Base-by-base conservation (phyloP, 2,329 filamentous ascomycete genomes). In the Phyllosticta citribraziliensis region DNA sequence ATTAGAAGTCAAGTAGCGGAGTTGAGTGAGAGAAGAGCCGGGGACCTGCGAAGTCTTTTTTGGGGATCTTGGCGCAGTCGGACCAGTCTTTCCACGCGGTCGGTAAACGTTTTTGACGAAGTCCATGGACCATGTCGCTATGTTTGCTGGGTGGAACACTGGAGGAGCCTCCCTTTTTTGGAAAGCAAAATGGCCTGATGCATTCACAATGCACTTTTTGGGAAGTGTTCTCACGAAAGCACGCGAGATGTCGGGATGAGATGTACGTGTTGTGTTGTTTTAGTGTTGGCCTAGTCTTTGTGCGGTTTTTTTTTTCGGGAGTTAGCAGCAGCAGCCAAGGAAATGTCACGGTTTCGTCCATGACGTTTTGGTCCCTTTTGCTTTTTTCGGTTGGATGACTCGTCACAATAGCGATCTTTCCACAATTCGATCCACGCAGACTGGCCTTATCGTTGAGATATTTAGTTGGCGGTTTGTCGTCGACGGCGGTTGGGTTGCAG, bases 221-320 rank as follows among this genome's bases (percentile, higher is more conserved):
- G 17, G 40, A n/a, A 47, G 6, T 47, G 35, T 47, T 47, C 40
- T 47, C 14, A 47, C 40, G 40, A 47, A 30, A 47, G 12, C 40
- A 47, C 40, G 17, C 40, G 40, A 47, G 40, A 47, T 47, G 40
- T 47, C 40, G 40, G 40, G 40, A 47, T 47, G 17, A 47, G 40
- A 47, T 47, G 40, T 47, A 47, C 14, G 40, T 47, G 40, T 47
- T 47, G 40, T 47, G 40, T 47, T 47, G 40, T 47, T 47, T 47
- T 47, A 47, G 12, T 47, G 40, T 47, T 47, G 40, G 40, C n/a
- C 40, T 47, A 47, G 40, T 47, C 40, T 47, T 47, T 6, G 40
- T 72, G 11, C 60, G 65, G n/a, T n/a, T n/a, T 33, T 67, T 70
- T 57, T 62, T 70, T 2, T 65, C 72, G 12, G 70, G 70, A 19